Conservation (phyloP, 768 basidiomycete species). For the Chiua virens region DNA sequence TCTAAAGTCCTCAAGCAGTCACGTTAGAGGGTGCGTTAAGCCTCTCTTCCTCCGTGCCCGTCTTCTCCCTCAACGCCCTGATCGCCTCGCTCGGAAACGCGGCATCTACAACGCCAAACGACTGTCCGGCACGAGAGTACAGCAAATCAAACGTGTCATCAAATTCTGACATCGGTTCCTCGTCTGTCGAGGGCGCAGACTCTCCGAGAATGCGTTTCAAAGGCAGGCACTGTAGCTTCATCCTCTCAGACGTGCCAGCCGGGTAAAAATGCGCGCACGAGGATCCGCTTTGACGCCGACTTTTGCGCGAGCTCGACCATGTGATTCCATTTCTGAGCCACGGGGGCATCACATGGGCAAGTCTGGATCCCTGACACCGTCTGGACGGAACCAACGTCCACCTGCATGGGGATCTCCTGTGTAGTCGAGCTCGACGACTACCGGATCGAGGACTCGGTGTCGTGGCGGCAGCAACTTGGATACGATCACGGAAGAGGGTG, state of each 20-base stretch:
- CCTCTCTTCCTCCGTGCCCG: background rate
- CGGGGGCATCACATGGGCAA: constrained; percentile 22
- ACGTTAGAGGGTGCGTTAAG: background rate
- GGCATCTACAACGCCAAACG: constrained; percentile 20
- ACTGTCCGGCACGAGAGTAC: constrained; percentile 21
- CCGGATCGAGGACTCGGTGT: constrained; percentile 5
- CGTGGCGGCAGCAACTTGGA: constrained; percentile 11
- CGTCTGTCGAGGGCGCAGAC: background rate
- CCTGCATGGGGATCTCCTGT: constrained; percentile 16
- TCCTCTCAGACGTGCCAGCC: constrained; percentile 22
- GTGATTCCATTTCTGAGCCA: constrained; percentile 25
- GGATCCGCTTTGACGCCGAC: constrained; percentile 18
- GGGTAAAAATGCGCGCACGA: constrained; percentile 30
- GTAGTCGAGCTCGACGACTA: constrained; percentile 29
- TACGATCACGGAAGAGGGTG: constrained; percentile 10
- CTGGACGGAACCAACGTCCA: constrained; percentile 16
- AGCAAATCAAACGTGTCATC: constrained; percentile 25
- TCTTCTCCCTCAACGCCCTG: constrained; percentile 13
- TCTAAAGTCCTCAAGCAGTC: background rate
- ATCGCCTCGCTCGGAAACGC: constrained; percentile 22
- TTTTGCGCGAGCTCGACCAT: constrained; percentile 30
- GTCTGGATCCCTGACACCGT: constrained; percentile 9
- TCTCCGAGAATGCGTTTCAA: constrained; percentile 17
- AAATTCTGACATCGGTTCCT: constrained; percentile 18
- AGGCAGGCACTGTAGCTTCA: constrained; percentile 27